Evolutionary conservation across 176 grass and related monocot species (phyloP).

Genomic region (Pontederia paniculata): DNA sequence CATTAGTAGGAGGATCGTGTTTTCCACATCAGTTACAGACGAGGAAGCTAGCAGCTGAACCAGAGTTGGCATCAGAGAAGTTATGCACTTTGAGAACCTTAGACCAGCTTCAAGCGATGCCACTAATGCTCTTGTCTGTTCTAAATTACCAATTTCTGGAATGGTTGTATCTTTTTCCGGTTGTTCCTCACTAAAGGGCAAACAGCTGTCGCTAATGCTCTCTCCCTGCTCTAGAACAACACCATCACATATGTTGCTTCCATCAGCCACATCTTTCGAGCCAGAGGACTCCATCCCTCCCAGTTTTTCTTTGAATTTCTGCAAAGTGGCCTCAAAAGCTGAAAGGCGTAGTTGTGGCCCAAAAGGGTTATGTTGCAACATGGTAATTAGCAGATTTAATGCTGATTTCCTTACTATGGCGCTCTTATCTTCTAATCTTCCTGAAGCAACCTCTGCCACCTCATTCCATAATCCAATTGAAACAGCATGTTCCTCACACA

Average conservation of each 20-base stretch:
- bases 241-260: conserved; percentile 26
- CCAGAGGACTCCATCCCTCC: conserved; percentile 44
- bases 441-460: conserved; percentile 64
- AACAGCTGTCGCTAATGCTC: conserved; percentile 83
- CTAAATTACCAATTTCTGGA: conserved; percentile 78
- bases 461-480: conserved; percentile 98
- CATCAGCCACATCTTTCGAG: conserved; percentile 22
- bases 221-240: conserved; percentile 41
- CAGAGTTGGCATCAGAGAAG: conserved; percentile 77
- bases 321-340: conserved; percentile 71
- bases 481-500: conserved; percentile 84
- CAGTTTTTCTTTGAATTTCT: conserved; percentile 82
- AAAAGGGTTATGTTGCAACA: conserved; percentile 96
- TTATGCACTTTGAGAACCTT: conserved; percentile 67
- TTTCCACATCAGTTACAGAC: conserved; percentile 87
- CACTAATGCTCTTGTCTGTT: conserved; percentile 88
- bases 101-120: conserved; percentile 93
- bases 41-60: conserved; percentile 77
- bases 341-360: conserved; percentile 65
- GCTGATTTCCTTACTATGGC: conserved; percentile 94
- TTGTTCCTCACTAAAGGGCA: conserved; percentile 58
- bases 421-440: conserved; percentile 93
- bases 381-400: conserved; percentile 68
- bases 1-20: conserved; percentile 88
- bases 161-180: conserved; percentile 24